Evolutionary conservation across 2,329 filamentous ascomycete species (phyloP).

Genomic region (Curvularia sp.): DNA sequence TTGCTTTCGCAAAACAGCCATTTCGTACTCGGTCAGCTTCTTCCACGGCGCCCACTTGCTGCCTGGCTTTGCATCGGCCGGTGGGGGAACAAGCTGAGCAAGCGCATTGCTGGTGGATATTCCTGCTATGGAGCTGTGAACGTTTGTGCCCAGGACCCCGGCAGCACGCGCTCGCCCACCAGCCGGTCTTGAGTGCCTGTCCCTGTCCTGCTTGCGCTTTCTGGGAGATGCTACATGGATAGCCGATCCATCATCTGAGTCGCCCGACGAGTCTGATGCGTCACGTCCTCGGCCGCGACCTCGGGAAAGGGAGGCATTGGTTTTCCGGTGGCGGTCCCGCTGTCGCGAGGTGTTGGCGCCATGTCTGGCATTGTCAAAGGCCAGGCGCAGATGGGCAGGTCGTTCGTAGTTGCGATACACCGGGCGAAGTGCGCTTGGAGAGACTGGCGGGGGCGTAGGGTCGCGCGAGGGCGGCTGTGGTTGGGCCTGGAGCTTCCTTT

Average conservation of each 20-base stretch:
- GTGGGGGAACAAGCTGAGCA: constrained; percentile 65
- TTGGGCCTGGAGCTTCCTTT: constrained; percentile 67
- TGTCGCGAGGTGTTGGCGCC: constrained; percentile 30
- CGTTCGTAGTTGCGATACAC: constrained; percentile 34
- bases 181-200: constrained; percentile 53
- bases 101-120: constrained; percentile 69
- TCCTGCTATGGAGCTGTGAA: constrained; percentile 61
- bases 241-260: constrained; percentile 28
- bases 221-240: constrained; percentile 28
- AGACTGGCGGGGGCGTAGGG: constrained; percentile 61
- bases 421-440: constrained; percentile 47
- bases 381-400: constrained; percentile 41
- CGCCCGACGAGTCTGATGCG: constrained; percentile 25
- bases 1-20: constrained; percentile 76
- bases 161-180: constrained; percentile 46
- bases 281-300: constrained; percentile 24
- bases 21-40: constrained; percentile 70
- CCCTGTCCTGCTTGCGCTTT: constrained; percentile 44
- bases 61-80: constrained; percentile 65
- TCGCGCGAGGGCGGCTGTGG: constrained; percentile 68
- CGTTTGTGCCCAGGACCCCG: constrained; percentile 60
- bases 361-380: constrained; percentile 35
- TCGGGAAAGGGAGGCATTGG: constrained; percentile 24
- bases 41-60: constrained; percentile 69
- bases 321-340: constrained; percentile 34